These are phyloP conservation scores for Adenanthera pavonina DNA, from an alignment of 306 rosid species.

Conservation along the genomic window DNA sequence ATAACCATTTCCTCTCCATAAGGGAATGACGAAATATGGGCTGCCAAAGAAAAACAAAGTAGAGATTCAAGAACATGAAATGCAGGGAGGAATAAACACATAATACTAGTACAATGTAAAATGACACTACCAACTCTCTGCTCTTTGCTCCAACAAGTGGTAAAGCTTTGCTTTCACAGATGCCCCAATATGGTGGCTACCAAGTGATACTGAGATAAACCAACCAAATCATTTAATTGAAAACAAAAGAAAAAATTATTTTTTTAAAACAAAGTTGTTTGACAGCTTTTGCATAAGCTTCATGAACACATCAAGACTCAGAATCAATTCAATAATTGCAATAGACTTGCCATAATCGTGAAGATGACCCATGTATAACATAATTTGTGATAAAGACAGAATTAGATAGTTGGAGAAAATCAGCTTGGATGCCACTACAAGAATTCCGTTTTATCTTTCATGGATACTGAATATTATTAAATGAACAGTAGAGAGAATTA, in stretches of 20 bases:
- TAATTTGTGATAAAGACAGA: not conserved
- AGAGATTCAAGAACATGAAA: constrained; percentile 30
- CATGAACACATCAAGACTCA: not conserved
- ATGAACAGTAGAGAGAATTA: not conserved
- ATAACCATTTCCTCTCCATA: constrained; percentile 93
- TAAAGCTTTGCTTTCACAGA: constrained; percentile 83
- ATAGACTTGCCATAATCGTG: not conserved
- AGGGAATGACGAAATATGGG: constrained; percentile 86
- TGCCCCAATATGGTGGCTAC: constrained; percentile 89
- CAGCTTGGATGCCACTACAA: not conserved
- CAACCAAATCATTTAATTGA: constrained; percentile 29
- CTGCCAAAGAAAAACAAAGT: constrained; percentile 50
- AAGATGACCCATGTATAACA: constrained; percentile 9
- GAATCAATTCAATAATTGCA: not conserved
- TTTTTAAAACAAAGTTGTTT: not conserved
- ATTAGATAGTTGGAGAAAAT: constrained; percentile 20
- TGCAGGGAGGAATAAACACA: constrained; percentile 29
- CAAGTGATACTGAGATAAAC: constrained; percentile 72
- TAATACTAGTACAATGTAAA: constrained; percentile 6
- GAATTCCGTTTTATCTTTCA: not conserved
- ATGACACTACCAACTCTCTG: constrained; percentile 74
- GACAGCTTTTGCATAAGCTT: not conserved
- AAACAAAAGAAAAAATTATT: not conserved
- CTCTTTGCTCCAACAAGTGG: constrained; percentile 80
- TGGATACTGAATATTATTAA: not conserved